A percentile compares a stretch with the other conserved stretches of the same genome.
Evolutionary conservation across 805 yeast genomes (phyloP).

Genomic region (Candida lessepsii): DNA sequence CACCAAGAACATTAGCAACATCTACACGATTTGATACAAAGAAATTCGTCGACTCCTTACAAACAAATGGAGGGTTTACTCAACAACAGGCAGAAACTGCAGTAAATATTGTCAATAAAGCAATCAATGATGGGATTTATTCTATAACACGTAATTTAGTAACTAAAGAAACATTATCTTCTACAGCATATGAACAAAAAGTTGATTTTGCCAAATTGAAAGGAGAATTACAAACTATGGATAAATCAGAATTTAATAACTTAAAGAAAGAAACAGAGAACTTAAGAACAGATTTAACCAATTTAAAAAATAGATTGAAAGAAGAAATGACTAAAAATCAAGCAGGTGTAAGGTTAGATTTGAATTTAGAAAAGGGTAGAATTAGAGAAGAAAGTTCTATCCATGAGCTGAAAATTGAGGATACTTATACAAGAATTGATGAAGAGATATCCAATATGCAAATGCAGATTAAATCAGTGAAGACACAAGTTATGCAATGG

Average conservation of each 20-base stretch:
- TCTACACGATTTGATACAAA: slow-evolving; percentile 70
- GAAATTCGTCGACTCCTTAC: slow-evolving; percentile 63
- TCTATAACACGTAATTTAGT: slow-evolving; percentile 76
- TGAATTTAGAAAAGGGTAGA: slow-evolving; percentile 91
- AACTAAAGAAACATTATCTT: slow-evolving; percentile 77
- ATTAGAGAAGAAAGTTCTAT: slow-evolving; percentile 91
- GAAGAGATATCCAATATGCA: slow-evolving; percentile 94
- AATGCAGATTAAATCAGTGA: slow-evolving; percentile 91
- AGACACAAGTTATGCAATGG: slow-evolving; percentile 98
- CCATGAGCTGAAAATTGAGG: slow-evolving; percentile 91
- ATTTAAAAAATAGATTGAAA: slow-evolving; percentile 75
- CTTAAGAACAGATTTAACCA: slow-evolving; percentile 79
- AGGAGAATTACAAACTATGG: slow-evolving; percentile 87
- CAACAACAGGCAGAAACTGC: slow-evolving; percentile 78
- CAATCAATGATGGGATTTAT: slow-evolving; percentile 77
- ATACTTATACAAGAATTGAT: slow-evolving; percentile 91
- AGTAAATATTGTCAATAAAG: slow-evolving; percentile 66
- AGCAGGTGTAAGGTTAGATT: slow-evolving; percentile 86
- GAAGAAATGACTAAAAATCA: slow-evolving; percentile 90
- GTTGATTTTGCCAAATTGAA: slow-evolving; percentile 94
- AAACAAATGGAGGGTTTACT: slow-evolving; percentile 66
- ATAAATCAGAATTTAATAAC: slow-evolving; percentile 78
- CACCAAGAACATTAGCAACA: slow-evolving; percentile 17
- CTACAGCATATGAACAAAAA: slow-evolving; percentile 90
- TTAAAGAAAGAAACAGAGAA: slow-evolving; percentile 86